These are phyloP conservation scores for Drosera spatulata DNA, from an alignment of 179 eudicot species.

Conservation along the genomic window DNA sequence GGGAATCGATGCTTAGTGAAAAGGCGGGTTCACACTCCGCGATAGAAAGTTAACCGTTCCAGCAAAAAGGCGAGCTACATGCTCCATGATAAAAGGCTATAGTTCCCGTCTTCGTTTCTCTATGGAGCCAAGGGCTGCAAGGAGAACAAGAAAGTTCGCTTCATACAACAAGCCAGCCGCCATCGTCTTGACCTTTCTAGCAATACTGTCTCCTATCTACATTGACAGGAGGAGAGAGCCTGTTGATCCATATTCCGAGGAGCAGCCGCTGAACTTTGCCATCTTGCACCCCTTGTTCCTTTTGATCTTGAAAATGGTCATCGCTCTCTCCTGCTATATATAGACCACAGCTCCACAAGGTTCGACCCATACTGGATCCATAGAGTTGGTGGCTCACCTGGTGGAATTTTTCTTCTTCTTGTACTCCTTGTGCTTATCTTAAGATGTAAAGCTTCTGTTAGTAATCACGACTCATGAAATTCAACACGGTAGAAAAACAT, in stretches of 20 bases:
- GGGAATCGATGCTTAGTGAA: no score
- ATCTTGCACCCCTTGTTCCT: slow-evolving; percentile 41
- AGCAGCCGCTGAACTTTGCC: slow-evolving; percentile 15
- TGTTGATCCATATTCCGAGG: slow-evolving; percentile 39
- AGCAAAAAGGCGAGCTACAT: no score
- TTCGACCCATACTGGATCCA: slow-evolving; percentile 68
- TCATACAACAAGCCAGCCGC: slow-evolving; percentile 40
- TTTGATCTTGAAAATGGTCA: slow-evolving; percentile 38
- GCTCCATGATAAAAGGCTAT: no score
- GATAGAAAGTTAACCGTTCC: no score
- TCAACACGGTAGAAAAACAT: not conserved
- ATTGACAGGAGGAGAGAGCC: slow-evolving; percentile 29
- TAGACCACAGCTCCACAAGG: slow-evolving; percentile 38
- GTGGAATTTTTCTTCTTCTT: slow-evolving; percentile 50
- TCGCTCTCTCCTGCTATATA: slow-evolving; percentile 32
- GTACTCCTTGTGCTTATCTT: slow-evolving; percentile 47
- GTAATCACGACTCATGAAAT: slow-evolving; percentile 1
- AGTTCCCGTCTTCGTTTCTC: no score
- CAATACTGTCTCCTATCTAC: slow-evolving; percentile 66
- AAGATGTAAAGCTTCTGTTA: slow-evolving; percentile 31
- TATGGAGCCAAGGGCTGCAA: slow-evolving; percentile 33
- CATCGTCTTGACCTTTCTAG: slow-evolving; percentile 40
- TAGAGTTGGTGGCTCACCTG: slow-evolving; percentile 62
- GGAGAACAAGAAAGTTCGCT: slow-evolving; percentile 24
- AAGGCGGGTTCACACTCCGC: no score